A percentile compares a stretch with the other conserved stretches of the same genome.
These are phyloP conservation scores for Pythium aquatile DNA, from an alignment of 352 stramenopile species.

Conservation along the genomic window DNA sequence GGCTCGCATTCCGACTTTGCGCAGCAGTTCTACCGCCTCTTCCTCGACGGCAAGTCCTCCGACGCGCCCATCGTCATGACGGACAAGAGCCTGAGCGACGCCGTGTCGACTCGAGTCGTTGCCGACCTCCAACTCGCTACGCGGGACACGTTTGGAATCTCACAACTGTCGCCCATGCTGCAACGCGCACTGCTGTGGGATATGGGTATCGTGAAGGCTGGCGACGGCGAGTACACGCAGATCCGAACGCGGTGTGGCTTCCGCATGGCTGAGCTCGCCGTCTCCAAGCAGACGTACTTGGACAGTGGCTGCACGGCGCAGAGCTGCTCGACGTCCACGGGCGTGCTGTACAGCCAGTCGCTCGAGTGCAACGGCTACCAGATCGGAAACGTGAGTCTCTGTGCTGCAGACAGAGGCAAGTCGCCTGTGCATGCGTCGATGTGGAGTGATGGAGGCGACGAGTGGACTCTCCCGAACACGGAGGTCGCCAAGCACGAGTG, in stretches of 20 bases:
- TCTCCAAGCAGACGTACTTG: slow-evolving; percentile 29
- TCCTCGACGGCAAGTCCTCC: slow-evolving; percentile 26
- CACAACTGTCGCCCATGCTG: slow-evolving; percentile 33
- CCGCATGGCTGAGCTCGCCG: slow-evolving; percentile 42
- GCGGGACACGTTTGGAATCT: slow-evolving; percentile 22
- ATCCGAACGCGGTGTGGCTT: slow-evolving; percentile 41
- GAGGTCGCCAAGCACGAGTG: slow-evolving; percentile 37
- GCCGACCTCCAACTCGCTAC: neutral
- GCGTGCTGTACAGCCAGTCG: slow-evolving; percentile 32
- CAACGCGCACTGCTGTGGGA: slow-evolving; percentile 54
- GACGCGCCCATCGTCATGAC: slow-evolving; percentile 9
- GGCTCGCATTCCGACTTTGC: slow-evolving; percentile 50
- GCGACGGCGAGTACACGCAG: slow-evolving; percentile 32
- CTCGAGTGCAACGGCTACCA: slow-evolving; percentile 24
- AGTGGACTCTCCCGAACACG: slow-evolving; percentile 35
- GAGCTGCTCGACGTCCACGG: slow-evolving; percentile 34
- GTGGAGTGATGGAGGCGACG: slow-evolving; percentile 44
- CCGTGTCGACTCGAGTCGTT: neutral
- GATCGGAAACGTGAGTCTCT: slow-evolving; percentile 26
- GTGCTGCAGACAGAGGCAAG: slow-evolving; percentile 14
- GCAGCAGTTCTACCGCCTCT: slow-evolving; percentile 52
- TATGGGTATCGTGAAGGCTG: slow-evolving; percentile 35
- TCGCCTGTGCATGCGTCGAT: slow-evolving; percentile 40
- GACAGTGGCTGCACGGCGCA: slow-evolving; percentile 33
- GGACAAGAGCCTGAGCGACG: neutral